Evolutionary conservation across 2,329 filamentous ascomycete species (phyloP).

Genomic region (Trichophyton rubrum): DNA sequence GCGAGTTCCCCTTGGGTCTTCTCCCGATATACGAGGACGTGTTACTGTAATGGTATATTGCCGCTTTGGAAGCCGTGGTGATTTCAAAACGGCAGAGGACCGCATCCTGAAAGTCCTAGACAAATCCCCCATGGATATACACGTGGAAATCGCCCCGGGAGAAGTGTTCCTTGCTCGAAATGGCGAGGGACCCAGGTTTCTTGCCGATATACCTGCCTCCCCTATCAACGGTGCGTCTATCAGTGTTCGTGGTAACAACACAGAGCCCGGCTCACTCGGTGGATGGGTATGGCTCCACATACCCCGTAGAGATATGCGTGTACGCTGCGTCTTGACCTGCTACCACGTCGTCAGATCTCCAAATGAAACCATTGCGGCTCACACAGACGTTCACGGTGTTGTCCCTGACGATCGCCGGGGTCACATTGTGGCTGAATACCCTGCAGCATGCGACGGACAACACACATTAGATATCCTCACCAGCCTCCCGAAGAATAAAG

Average conservation of each 20-base stretch:
- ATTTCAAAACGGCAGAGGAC: neutral
- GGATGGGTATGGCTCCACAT: conserved; percentile 5
- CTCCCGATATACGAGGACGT: neutral
- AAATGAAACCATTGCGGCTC: neutral
- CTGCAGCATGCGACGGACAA: neutral
- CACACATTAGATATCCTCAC: neutral
- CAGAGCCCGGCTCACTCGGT: conserved; percentile 2
- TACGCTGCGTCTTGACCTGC: conserved; percentile 2
- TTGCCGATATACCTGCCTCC: neutral
- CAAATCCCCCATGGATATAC: neutral
- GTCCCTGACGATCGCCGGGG: neutral
- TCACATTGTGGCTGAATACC: conserved; percentile 2
- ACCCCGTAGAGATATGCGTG: neutral
- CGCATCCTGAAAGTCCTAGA: neutral
- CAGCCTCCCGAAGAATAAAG: neutral
- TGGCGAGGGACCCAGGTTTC: neutral
- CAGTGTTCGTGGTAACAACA: neutral
- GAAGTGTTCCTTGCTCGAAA: neutral
- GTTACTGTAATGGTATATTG: neutral
- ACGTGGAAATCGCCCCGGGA: neutral
- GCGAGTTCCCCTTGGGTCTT: neutral
- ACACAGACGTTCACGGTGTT: conserved; percentile 4
- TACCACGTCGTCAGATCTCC: conserved; percentile 5
- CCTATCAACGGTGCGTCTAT: conserved; percentile 5
- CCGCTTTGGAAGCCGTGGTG: neutral